Evolutionary conservation across 2,329 filamentous ascomycete genomes (phyloP).

Genomic region (Anthostomella pinea): DNA sequence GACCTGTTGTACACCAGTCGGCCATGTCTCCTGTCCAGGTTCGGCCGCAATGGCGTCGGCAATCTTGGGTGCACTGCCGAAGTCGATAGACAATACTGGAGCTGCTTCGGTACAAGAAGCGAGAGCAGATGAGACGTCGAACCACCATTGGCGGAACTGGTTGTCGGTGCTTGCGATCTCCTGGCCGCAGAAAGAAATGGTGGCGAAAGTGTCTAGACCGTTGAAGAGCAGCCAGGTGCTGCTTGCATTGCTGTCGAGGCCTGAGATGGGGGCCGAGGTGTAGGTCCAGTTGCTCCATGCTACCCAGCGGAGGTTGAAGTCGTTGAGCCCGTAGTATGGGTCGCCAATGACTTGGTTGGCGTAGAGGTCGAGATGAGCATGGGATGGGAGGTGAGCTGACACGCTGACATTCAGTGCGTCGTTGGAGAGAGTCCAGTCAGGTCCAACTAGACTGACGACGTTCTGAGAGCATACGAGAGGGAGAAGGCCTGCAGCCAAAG

Average conservation of each 20-base stretch:
- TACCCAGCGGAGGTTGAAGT: conserved; percentile 60
- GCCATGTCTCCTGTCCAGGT: conserved; percentile 50
- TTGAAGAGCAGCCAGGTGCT: conserved; percentile 58
- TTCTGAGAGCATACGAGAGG: too few species aligned
- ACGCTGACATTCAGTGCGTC: conserved; percentile 47
- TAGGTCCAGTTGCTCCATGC: conserved; percentile 61
- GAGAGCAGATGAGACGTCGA: conserved; percentile 51
- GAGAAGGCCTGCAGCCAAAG: too few species aligned
- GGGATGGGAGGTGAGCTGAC: conserved; percentile 53
- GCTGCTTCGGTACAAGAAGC: conserved; percentile 36
- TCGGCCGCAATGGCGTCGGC: conserved; percentile 48
- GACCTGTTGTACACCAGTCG: conserved; percentile 42
- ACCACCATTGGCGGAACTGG: conserved; percentile 61
- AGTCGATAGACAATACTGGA: conserved; percentile 48
- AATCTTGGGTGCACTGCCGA: conserved; percentile 54
- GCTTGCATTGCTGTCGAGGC: conserved; percentile 35
- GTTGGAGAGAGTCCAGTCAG: conserved; percentile 5
- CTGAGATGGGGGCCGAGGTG: conserved; percentile 41
- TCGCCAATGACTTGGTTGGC: conserved; percentile 51
- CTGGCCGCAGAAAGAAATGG: conserved; percentile 52
- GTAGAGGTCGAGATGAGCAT: conserved; percentile 57
- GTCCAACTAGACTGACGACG: too few species aligned
- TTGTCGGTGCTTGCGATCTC: conserved; percentile 57
- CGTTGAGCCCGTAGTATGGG: conserved; percentile 54
- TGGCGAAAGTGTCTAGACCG: conserved; percentile 59